Evolutionary conservation across 139 green algal genomes (phyloP).

Genomic region (Parachlorella kessleri): DNA sequence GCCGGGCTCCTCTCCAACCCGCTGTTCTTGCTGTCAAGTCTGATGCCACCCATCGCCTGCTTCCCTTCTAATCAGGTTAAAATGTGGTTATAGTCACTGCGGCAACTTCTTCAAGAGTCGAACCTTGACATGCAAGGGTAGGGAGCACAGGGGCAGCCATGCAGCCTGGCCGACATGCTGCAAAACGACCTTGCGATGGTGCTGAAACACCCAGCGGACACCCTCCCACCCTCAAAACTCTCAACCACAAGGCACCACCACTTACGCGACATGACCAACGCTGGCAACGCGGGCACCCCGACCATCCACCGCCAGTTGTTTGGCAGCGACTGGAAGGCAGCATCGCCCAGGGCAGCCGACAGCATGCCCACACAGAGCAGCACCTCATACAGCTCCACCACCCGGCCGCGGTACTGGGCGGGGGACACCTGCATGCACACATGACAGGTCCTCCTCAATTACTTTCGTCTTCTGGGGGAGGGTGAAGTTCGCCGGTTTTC

Average conservation of each 20-base stretch:
- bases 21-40: too few relatives aligned
- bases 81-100: too few relatives aligned
- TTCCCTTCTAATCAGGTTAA: too few relatives aligned
- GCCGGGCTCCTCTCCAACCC: too few relatives aligned
- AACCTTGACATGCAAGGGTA: too few relatives aligned
- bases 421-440: too few relatives aligned
- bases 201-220: not conserved
- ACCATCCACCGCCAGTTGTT: constrained; percentile 76
- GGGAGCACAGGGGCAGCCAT: not conserved
- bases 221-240: not conserved
- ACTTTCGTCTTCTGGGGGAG: too few relatives aligned
- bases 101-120: too few relatives aligned
- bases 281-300: constrained; percentile 58
- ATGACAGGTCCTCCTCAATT: too few relatives aligned
- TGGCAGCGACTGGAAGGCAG: constrained; percentile 43
- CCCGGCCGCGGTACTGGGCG: constrained; percentile 7
- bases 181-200: not conserved
- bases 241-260: not conserved
- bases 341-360: constrained; percentile 59
- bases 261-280: constrained; percentile 34
- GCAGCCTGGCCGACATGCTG: not conserved
- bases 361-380: constrained; percentile 85
- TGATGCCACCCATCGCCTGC: too few relatives aligned
- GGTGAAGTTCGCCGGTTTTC: too few relatives aligned
- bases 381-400: constrained; percentile 76